Percentiles rank a stretch among this genome's conserved stretches.
These are phyloP conservation scores for Chlorella vulgaris DNA, from an alignment of 139 green algal genomes.

Conservation along the genomic window DNA sequence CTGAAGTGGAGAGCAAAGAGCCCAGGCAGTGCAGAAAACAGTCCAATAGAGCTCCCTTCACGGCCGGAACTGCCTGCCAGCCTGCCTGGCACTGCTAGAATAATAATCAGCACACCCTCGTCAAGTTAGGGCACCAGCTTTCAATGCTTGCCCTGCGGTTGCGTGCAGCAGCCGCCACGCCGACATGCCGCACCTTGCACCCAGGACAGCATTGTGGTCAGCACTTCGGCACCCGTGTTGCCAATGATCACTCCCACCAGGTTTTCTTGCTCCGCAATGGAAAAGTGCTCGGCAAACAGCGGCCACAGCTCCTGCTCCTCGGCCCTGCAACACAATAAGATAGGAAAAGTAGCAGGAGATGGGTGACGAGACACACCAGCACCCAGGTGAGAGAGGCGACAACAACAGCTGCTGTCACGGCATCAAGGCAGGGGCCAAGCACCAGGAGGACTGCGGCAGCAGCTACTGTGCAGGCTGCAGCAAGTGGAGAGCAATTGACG, in stretches of 20 bases:
- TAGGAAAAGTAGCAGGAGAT: constrained; percentile 19
- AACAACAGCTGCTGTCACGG: too few species aligned
- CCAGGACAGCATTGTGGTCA: constrained; percentile 95
- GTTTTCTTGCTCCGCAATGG: constrained; percentile 89
- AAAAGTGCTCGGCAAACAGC: constrained; percentile 92
- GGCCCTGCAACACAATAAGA: constrained; percentile 12
- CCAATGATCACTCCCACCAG: constrained; percentile 94
- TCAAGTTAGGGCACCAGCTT: too few species aligned
- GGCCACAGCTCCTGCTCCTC: constrained; percentile 98
- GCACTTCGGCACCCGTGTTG: constrained; percentile 92
- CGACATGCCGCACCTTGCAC: constrained; percentile 79
- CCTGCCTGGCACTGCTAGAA: too few species aligned
- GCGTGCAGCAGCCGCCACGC: too few species aligned
- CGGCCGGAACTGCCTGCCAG: too few species aligned
- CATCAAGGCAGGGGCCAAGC: too few species aligned
- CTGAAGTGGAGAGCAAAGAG: not conserved
- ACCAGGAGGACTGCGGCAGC: too few species aligned
- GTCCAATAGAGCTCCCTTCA: too few species aligned
- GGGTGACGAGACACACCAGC: constrained; percentile 81
- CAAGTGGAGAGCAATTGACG: not conserved
- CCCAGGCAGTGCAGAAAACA: too few species aligned
- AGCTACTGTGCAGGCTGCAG: too few species aligned
- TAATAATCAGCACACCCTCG: too few species aligned
- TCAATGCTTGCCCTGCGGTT: too few species aligned
- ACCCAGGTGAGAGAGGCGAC: constrained; percentile 57